Base-by-base conservation (phyloP, 202 grass and related monocot species). In the Cymbopogon flexuosus region DNA sequence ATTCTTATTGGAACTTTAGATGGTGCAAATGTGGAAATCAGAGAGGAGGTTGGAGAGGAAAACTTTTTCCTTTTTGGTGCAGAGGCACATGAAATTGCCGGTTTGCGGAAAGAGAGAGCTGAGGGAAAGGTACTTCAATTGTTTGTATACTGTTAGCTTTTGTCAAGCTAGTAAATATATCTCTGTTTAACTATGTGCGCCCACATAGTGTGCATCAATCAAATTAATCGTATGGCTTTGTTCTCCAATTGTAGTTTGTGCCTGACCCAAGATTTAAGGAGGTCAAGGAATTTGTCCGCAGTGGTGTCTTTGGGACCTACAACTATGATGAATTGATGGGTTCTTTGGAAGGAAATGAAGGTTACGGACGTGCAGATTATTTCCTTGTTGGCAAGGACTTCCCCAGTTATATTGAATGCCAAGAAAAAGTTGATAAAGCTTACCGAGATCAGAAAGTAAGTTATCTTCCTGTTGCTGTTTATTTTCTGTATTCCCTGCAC, bases 331-430 rank as follows among this genome's bases (percentile, higher is more conserved):
- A 99, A 62, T 89, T 99, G 83, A 93, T 99, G 79, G 96, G 92
- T 83, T 96, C 96, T 80, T 90, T 99, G 54, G 96, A 99, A 96
- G 96, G 83, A 62, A 93, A 93, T 83, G 83, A 99, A 93, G 92
- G 96, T 80, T 99, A 91, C 73, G 96, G 96, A 21, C 90, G 88
- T 69, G 96, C 96, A 52, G 92, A 99, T 87, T 99, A 99, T 90
- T 99, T 99, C 85, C 92, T 99, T 83, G 96, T 99, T 81, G 96
- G 96, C 72, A 90, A 99, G 65, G 96, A 99, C 84, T 99, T 99
- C 56, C 96, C 96, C 72, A 91, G 88, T 81, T 99, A 99, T 84
- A 88, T 99, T 39, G 96, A 96, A 68, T 99, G 96, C 88, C 96
- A 99, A 85, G 62, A 88, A 82, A 83, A 91, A 75, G 96, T 99